Base-by-base conservation (phyloP, 1,284 basidiomycete genomes). In the Mycosarcoma mackinlayi region DNA sequence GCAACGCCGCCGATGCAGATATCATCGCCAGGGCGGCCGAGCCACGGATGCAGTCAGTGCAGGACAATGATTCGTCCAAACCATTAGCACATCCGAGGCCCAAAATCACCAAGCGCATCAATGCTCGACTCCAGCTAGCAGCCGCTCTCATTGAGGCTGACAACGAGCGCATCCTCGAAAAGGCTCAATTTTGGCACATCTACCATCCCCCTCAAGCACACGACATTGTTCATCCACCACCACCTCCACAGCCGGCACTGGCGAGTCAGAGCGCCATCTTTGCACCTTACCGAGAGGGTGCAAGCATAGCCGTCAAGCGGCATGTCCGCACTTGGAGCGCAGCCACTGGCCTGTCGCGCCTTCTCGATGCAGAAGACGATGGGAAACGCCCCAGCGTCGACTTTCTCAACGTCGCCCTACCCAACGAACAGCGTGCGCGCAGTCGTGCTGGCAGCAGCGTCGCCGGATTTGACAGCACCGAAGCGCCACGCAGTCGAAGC, bases 71-170 rank as follows among this genome's bases (percentile, higher is more conserved):
- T 16, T 16, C 10, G 2, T 18, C 56, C 38, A 34, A 46, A 21
- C 33, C 44, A 27, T 18, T 50, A 8, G 44, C 54, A 40, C 34
- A 60, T n/a, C 39, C 50, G 4, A 54, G 54, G 18, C 63, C 63
- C 18, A 68, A 67, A 41, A 65, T 78, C 42, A 65, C 71, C 24
- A 77, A 77, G 28, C 64, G 69, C n/a, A 50, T 70, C 54, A 76
- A 76, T 34, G 74, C 74, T 25, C 67, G 74, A 38, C 68, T 76
- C 9, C 78, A 80, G 51, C 71, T 80, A 9, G 80, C 80, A 25
- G 79, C 80, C 4, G 80, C 80, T 8, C 73, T 82, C 30, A 73
- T 82, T 51, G 80, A 82, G 42, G 77, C 77, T 4, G 80, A 82
- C 73, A 82, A 82, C 48, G 77, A 80, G 3, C 50, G 68, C 9